These are phyloP conservation scores for Isochrysis galbana DNA, from an alignment of 78 protist genomes.

Conservation along the genomic window DNA sequence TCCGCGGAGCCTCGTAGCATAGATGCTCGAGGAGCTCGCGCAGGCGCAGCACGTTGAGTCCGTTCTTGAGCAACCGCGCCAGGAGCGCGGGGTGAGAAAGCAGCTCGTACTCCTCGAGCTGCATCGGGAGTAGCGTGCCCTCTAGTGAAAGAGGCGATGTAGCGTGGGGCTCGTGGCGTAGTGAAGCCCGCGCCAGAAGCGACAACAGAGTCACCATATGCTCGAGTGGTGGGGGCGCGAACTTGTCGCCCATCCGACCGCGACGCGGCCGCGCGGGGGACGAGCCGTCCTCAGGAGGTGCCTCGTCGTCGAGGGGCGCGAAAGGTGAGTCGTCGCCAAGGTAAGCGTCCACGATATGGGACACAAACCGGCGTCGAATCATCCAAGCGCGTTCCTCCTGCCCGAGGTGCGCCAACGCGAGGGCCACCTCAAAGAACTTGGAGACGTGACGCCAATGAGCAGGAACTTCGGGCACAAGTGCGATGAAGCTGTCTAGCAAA, in stretches of 20 bases:
- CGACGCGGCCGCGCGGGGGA: neutral
- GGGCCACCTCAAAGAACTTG: neutral
- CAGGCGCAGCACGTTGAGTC: neutral
- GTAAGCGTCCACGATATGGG: conserved; percentile 8
- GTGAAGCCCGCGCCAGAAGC: neutral
- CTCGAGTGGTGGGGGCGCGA: neutral
- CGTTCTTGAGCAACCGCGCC: neutral
- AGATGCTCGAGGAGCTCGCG: neutral
- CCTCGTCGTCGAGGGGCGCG: neutral
- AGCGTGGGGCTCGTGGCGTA: neutral
- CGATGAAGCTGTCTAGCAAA: neutral
- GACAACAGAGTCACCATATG: neutral
- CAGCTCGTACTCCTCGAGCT: neutral
- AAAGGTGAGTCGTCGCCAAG: neutral
- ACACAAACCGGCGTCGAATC: neutral
- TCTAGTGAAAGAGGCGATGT: neutral
- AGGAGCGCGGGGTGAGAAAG: neutral
- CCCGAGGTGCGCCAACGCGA: neutral
- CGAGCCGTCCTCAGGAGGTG: too few species aligned
- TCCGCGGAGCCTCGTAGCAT: neutral
- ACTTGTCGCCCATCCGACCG: conserved; percentile 1
- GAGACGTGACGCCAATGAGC: neutral
- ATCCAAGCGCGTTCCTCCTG: neutral
- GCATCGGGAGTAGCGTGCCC: neutral
- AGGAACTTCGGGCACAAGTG: neutral